Percentiles rank a stretch among this genome's conserved stretches.
Evolutionary conservation across 169 alveolate genomes (phyloP).

Genomic region (Plasmodium vivax): DNA sequence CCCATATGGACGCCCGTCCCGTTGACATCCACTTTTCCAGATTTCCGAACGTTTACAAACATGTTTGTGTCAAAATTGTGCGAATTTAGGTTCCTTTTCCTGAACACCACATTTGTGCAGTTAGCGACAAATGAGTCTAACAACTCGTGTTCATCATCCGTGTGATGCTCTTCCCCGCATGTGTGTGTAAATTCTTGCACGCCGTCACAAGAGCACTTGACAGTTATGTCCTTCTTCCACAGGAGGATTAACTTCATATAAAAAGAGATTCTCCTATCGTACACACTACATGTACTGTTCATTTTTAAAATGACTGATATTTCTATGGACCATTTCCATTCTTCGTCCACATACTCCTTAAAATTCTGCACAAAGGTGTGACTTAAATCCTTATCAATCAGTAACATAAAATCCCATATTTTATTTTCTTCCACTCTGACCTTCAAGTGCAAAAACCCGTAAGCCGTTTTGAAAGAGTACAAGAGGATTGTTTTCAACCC

Average conservation of each 20-base stretch:
- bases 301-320: slow-evolving; percentile 71
- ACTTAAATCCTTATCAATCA: slow-evolving; percentile 67
- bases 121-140: slow-evolving; percentile 8
- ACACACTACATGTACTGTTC: slow-evolving; percentile 19
- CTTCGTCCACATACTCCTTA: slow-evolving; percentile 55
- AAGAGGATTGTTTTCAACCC: slow-evolving; percentile 67
- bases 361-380: slow-evolving; percentile 73
- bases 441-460: slow-evolving; percentile 73
- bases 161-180: neutral
- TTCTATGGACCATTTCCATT: slow-evolving; percentile 74
- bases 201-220: slow-evolving; percentile 15
- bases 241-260: slow-evolving; percentile 59
- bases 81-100: slow-evolving; percentile 30
- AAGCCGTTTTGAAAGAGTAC: slow-evolving; percentile 71
- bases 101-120: slow-evolving; percentile 3
- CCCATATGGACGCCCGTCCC: slow-evolving; percentile 11
- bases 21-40: slow-evolving; percentile 14
- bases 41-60: slow-evolving; percentile 34
- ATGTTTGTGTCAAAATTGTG: slow-evolving; percentile 35
- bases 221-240: slow-evolving; percentile 63
- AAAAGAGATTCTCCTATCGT: slow-evolving; percentile 32
- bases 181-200: slow-evolving; percentile 25
- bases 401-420: slow-evolving; percentile 74
- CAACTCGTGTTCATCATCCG: neutral
- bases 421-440: slow-evolving; percentile 60